These are phyloP conservation scores for Pseudocercospora macadamiae DNA, from an alignment of 2,329 filamentous ascomycete genomes.

Conservation along the genomic window DNA sequence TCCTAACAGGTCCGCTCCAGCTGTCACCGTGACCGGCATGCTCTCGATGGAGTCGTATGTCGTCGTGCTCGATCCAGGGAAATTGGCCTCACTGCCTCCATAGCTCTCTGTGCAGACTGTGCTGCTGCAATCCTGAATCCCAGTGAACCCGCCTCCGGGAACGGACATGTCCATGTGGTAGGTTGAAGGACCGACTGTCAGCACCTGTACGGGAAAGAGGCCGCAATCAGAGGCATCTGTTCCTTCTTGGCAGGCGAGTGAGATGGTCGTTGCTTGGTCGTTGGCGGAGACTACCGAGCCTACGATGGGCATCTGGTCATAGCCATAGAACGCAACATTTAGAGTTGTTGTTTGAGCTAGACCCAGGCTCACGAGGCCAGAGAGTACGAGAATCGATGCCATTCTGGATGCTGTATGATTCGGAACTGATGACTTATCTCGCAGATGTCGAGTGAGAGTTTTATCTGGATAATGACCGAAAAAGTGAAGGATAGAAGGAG, in stretches of 20 bases:
- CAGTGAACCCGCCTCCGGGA: conserved; percentile 18
- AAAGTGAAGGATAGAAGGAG: background rate
- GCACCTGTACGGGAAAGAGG: conserved; percentile 26
- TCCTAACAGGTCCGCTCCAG: conserved; percentile 18
- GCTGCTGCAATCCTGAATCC: conserved; percentile 23
- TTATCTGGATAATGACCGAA: background rate
- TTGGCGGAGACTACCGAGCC: conserved; percentile 23
- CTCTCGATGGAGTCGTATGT: conserved; percentile 18
- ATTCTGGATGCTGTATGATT: no score
- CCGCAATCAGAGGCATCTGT: conserved; percentile 27
- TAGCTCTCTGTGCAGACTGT: conserved; percentile 23
- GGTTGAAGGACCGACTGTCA: conserved; percentile 25
- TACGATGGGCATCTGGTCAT: conserved; percentile 25
- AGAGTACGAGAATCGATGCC: background rate
- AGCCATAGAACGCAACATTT: conserved; percentile 29
- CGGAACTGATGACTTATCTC: no score
- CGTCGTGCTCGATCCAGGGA: conserved; percentile 24
- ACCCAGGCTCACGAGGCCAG: background rate
- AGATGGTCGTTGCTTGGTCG: conserved; percentile 20
- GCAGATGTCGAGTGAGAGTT: no score
- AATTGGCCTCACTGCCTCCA: conserved; percentile 24
- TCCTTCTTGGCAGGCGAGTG: conserved; percentile 20
- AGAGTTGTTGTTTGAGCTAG: conserved; percentile 10
- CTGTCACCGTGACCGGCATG: conserved; percentile 24
- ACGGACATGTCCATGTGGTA: conserved; percentile 27